phyloP scores from a whole-genome alignment of 352 stramenopile genomes.

The Peronosclerospora sorghi region DNA sequence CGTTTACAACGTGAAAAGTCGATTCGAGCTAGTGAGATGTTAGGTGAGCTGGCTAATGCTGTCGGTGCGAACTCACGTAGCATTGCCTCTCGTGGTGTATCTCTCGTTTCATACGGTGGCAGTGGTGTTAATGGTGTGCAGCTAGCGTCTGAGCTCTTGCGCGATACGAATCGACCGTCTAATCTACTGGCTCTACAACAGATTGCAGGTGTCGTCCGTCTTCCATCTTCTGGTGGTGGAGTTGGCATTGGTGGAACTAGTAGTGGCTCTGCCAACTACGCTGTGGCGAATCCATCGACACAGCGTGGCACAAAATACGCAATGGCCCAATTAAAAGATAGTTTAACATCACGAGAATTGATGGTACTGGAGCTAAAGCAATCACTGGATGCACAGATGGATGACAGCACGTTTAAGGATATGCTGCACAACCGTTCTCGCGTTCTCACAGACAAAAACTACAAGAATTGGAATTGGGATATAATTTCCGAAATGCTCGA shows the following conservation, averaged over 20 bases:
- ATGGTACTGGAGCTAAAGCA: conserved; percentile 84
- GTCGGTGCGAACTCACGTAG: conserved; percentile 67
- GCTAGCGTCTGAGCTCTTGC: conserved; percentile 74
- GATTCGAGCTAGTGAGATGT: conserved; percentile 78
- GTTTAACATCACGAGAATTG: conserved; percentile 69
- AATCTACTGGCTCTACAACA: conserved; percentile 32
- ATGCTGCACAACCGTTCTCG: conserved; percentile 80
- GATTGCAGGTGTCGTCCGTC: conserved; percentile 26
- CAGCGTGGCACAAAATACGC: conserved; percentile 31
- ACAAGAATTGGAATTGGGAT: conserved; percentile 88
- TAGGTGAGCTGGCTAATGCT: conserved; percentile 68
- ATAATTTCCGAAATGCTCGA: conserved; percentile 85
- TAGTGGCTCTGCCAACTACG: conserved; percentile 21
- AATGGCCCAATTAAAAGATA: conserved; percentile 41
- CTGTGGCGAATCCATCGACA: conserved; percentile 19
- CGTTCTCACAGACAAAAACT: conserved; percentile 84
- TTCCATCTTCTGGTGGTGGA: conserved; percentile 20
- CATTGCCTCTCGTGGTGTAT: conserved; percentile 53
- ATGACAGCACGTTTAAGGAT: conserved; percentile 83
- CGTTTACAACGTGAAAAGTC: conserved; percentile 74
- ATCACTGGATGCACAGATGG: conserved; percentile 82
- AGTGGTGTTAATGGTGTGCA: conserved; percentile 83
- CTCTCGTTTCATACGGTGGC: conserved; percentile 69
- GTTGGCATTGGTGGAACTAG: conserved; percentile 14
- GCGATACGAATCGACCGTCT: conserved; percentile 77